phyloP scores from a whole-genome alignment of 2,329 filamentous ascomycete species.

The Colletotrichum sp. region DNA sequence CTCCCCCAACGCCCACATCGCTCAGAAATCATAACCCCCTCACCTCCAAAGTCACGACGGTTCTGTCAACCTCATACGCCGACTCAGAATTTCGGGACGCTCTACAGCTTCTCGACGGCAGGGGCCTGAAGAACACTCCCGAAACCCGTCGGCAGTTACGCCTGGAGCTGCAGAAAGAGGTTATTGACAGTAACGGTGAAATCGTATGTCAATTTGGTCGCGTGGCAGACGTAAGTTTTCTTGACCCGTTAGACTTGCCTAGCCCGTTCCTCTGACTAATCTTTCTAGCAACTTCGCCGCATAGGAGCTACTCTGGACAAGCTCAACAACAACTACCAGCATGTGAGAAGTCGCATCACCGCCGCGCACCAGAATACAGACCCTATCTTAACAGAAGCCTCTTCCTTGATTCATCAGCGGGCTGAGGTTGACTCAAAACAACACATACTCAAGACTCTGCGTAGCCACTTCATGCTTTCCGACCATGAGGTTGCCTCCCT shows the following conservation, averaged over 20 bases:
- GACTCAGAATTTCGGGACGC: constrained; percentile 92
- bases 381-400: constrained; percentile 79
- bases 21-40: constrained; percentile 67
- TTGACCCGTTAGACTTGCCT: background rate
- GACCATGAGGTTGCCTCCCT: constrained; percentile 80
- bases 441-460: constrained; percentile 77
- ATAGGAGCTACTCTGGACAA: constrained; percentile 81
- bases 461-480: constrained; percentile 81
- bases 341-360: constrained; percentile 79
- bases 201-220: constrained; percentile 88
- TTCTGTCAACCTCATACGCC: constrained; percentile 90
- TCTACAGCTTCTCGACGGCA: constrained; percentile 76
- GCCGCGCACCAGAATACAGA: constrained; percentile 77
- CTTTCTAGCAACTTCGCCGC: constrained; percentile 76
- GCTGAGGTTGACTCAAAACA: constrained; percentile 81
- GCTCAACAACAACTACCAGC: constrained; percentile 79
- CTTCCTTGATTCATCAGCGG: constrained; percentile 74
- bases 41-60: constrained; percentile 80
- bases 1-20: constrained; percentile 30
- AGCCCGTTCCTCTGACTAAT: background rate
- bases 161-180: constrained; percentile 86
- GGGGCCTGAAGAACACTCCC: constrained; percentile 74
- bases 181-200: constrained; percentile 90
- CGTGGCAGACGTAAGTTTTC: constrained; percentile 76
- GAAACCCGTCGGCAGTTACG: constrained; percentile 81